phyloP scores from a whole-genome alignment of 768 basidiomycete genomes.

The Phylloporus sp. region DNA sequence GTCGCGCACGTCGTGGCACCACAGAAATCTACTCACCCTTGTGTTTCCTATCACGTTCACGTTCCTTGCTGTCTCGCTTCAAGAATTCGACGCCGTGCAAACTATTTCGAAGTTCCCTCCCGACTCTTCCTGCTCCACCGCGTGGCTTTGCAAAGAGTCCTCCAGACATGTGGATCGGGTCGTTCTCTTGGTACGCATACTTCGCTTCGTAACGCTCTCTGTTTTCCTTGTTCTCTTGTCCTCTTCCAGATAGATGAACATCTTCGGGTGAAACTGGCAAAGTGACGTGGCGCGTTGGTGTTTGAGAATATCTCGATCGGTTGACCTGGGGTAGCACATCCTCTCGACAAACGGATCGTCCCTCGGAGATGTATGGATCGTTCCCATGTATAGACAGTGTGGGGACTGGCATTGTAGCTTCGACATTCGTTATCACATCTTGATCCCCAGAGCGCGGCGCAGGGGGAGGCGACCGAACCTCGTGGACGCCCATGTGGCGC shows the following conservation, averaged over 20 bases:
- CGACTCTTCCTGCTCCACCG: conserved; percentile 29
- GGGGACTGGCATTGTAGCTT: conserved; percentile 39
- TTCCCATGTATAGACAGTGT: conserved; percentile 28
- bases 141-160: conserved; percentile 32
- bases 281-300: conserved; percentile 5
- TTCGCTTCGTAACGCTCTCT: conserved; percentile 13
- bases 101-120: conserved; percentile 53
- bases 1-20: background rate
- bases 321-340: conserved; percentile 16
- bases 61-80: conserved; percentile 35
- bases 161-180: conserved; percentile 21
- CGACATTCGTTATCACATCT: conserved; percentile 35
- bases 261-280: conserved; percentile 15
- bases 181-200: conserved; percentile 13
- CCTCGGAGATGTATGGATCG: conserved; percentile 10
- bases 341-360: conserved; percentile 19
- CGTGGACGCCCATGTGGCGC: conserved; percentile 2
- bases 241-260: conserved; percentile 4
- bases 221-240: conserved; percentile 39
- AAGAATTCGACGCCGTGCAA: conserved; percentile 29
- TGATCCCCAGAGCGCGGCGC: conserved; percentile 40
- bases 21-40: conserved; percentile 38
- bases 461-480: conserved; percentile 32
- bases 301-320: conserved; percentile 15
- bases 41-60: conserved; percentile 47